Evolutionary conservation across 495 filamentous ascomycete genomes (phyloP).

Genomic region (Choiromyces venosus): DNA sequence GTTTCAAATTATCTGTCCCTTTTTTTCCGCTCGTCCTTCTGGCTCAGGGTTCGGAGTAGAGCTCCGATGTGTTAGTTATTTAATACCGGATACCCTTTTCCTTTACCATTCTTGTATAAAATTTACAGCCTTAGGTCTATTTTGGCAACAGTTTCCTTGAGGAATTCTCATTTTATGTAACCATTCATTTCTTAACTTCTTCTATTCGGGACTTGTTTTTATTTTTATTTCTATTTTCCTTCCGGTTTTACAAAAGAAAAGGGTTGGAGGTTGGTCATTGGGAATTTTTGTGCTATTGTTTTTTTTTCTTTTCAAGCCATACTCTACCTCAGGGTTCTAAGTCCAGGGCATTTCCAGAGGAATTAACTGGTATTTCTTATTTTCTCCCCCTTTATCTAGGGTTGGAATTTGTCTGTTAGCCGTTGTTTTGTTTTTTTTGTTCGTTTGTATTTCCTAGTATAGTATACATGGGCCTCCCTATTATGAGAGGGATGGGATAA

Average conservation of each 20-base stretch:
- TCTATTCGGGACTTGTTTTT: neutral
- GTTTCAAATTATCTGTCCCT: neutral
- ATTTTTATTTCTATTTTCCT: neutral
- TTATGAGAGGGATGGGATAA: neutral
- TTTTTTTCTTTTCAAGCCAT: neutral
- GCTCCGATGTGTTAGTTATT: neutral
- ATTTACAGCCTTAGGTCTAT: neutral
- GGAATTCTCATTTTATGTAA: neutral
- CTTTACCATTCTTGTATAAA: neutral
- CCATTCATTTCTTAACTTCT: neutral
- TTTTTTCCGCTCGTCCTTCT: neutral
- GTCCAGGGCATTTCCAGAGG: neutral
- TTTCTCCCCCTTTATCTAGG: neutral
- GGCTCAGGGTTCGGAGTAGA: neutral
- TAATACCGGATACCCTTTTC: neutral
- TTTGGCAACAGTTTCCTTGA: neutral
- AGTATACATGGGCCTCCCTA: neutral
- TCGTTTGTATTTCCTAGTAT: neutral
- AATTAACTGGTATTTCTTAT: neutral
- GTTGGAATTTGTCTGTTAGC: neutral
- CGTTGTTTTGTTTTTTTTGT: neutral
- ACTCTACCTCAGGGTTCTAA: neutral
- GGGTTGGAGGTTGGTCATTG: neutral
- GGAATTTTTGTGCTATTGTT: neutral
- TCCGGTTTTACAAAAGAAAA: neutral